Evolutionary conservation across 805 yeast genomes (phyloP).

Genomic region (Candida wancherniae): DNA sequence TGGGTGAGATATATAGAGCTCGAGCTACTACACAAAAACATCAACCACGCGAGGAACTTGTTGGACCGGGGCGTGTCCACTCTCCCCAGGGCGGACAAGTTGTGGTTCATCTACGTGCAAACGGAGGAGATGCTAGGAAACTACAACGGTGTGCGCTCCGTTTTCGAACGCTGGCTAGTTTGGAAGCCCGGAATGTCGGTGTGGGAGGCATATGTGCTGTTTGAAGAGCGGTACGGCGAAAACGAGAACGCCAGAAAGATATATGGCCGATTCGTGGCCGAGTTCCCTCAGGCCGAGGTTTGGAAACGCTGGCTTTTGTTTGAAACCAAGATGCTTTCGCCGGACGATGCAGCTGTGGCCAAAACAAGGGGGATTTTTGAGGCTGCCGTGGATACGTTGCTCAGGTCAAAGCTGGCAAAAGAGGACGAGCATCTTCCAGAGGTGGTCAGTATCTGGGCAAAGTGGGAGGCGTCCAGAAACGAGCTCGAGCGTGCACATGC

Average conservation of each 20-base stretch:
- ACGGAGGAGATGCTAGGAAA: slow-evolving; percentile 77
- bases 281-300: slow-evolving; percentile 39
- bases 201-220: slow-evolving; percentile 70
- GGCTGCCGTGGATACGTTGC: slow-evolving; percentile 55
- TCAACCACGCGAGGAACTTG: slow-evolving; percentile 85
- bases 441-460: slow-evolving; percentile 53
- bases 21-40: slow-evolving; percentile 66
- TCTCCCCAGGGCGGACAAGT: slow-evolving; percentile 74
- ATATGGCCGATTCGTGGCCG: slow-evolving; percentile 44
- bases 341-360: slow-evolving; percentile 29
- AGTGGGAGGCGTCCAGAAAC: slow-evolving; percentile 59
- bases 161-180: slow-evolving; percentile 75
- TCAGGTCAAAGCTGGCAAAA: slow-evolving; percentile 5
- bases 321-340: slow-evolving; percentile 42
- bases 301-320: slow-evolving; percentile 78
- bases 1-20: slow-evolving; percentile 82
- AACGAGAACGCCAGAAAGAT: slow-evolving; percentile 51
- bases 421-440: slow-evolving; percentile 14
- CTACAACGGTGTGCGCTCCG: slow-evolving; percentile 51
- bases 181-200: slow-evolving; percentile 69
- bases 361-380: slow-evolving; percentile 61
- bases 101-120: slow-evolving; percentile 81
- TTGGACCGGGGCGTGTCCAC: slow-evolving; percentile 70
- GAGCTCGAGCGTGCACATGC: slow-evolving; percentile 63
- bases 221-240: slow-evolving; percentile 66